Base-by-base conservation (phyloP, 2,329 filamentous ascomycete genomes). In the Fusarium sp. region DNA sequence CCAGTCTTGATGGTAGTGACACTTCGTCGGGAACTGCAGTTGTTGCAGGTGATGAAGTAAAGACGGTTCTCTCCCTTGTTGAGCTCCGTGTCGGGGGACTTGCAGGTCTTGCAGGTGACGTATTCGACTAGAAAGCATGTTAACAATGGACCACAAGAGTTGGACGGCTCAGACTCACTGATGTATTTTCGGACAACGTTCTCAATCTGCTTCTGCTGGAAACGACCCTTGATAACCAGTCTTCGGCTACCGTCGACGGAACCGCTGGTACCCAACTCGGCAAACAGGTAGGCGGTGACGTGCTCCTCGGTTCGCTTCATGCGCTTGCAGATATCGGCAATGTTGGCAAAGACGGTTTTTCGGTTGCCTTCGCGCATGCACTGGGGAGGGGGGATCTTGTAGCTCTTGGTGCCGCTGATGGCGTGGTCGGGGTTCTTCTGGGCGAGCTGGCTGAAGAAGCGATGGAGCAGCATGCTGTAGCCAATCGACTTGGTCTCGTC, bases 331-430 rank as follows among this genome's bases (percentile, higher is more conserved):
- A 99, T 98, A 83, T 99, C 97, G 83, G 95, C 92, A 82, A 99
- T 97, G 88, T 99, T 99, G 88, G 96, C 97, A 82, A 99, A 99
- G 82, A 99, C 98, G 73, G 97, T 99, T 92, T 97, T 97, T 91
- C 98, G 97, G 92, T 99, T 99, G 84, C 97, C 97, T 95, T 99
- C 97, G 87, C 97, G 95, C 82, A 98, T 92, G 87, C 97, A 98
- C 88, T 99, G 97, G 60, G 97, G 97, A 63, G 97, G 97, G 62
- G 97, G 97, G 79, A 99, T 99, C 92, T 98, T 98, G 92, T 98
- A 99, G 85, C 94, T 97, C 89, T 95, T 97, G 81, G 92, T 92
- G 77, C 95, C 95, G 83, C 92, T 94, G 73, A 94, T 93, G 75
- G 96, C 93, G 81, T 98, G 93, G 83, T 99, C 97, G 79, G 97